Conservation (phyloP, 2,329 filamentous ascomycete species). For the Colletotrichum trifolii region DNA sequence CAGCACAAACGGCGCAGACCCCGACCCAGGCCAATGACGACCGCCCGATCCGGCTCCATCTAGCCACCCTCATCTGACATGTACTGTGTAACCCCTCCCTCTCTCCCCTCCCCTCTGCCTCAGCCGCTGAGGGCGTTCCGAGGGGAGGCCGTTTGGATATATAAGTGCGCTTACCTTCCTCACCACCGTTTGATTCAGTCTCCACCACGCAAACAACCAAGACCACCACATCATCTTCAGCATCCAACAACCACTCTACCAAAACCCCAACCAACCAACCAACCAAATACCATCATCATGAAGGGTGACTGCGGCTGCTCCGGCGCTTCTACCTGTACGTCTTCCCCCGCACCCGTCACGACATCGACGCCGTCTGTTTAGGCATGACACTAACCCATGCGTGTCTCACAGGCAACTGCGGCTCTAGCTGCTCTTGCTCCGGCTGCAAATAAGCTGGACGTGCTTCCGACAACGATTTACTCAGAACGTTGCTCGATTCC, state of each 20-base stretch:
- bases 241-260: constrained; percentile 23
- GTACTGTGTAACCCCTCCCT: constrained; percentile 24
- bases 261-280: constrained; percentile 15
- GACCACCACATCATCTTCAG: constrained; percentile 21
- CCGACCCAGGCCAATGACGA: constrained; percentile 26
- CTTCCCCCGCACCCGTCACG: not conserved
- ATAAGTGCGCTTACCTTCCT: constrained; percentile 27
- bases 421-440: constrained; percentile 38
- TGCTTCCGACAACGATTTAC: not conserved
- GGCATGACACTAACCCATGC: constrained; percentile 16
- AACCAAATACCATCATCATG: constrained; percentile 39
- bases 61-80: constrained; percentile 37
- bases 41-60: constrained; percentile 32
- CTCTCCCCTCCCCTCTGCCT: constrained; percentile 7
- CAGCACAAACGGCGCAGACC: constrained; percentile 32
- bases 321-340: constrained; percentile 38
- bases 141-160: constrained; percentile 24
- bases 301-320: constrained; percentile 41
- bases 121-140: not conserved
- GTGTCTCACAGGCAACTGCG: constrained; percentile 37
- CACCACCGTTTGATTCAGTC: not conserved
- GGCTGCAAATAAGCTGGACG: constrained; percentile 25
- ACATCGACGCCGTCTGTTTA: not conserved
- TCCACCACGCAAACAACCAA: constrained; percentile 27
- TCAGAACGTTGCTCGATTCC: not conserved